phyloP scores from a whole-genome alignment of 2,329 filamentous ascomycete species.

The Aureobasidium melanogenum region DNA sequence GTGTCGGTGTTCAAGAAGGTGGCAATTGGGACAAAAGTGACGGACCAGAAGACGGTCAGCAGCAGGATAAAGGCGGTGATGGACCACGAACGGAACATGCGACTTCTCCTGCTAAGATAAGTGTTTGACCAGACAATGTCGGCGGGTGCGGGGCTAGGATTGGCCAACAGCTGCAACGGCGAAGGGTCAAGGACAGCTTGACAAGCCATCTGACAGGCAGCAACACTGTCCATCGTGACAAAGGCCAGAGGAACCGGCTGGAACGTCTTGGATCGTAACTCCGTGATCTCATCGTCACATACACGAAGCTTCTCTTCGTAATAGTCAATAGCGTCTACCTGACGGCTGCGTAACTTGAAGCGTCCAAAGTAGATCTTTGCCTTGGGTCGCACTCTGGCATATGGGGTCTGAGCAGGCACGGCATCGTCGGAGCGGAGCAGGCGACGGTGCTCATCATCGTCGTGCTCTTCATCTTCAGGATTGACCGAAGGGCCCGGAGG shows the following conservation, averaged over 20 bases:
- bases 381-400: conserved; percentile 50
- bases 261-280: conserved; percentile 66
- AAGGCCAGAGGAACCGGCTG: conserved; percentile 77
- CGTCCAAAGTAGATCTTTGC: conserved; percentile 71
- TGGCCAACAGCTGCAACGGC: conserved; percentile 76
- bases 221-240: conserved; percentile 94
- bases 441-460: conserved; percentile 47
- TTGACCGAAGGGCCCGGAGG: conserved; percentile 25
- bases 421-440: conserved; percentile 44
- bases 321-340: conserved; percentile 86
- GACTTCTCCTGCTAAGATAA: conserved; percentile 64
- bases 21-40: conserved; percentile 70
- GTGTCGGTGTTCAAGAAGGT: conserved; percentile 72
- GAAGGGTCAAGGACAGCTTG: conserved; percentile 89
- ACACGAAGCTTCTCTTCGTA: conserved; percentile 77
- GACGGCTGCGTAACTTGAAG: conserved; percentile 60
- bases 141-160: conserved; percentile 75
- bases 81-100: conserved; percentile 70
- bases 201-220: conserved; percentile 86
- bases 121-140: conserved; percentile 96
- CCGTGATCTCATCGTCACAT: conserved; percentile 65
- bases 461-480: conserved; percentile 22
- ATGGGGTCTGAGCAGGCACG: conserved; percentile 32
- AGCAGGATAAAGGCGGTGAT: conserved; percentile 77
- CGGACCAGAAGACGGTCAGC: conserved; percentile 80